Conservation (phyloP, 306 rosid species). For the Alnus glutinosa region DNA sequence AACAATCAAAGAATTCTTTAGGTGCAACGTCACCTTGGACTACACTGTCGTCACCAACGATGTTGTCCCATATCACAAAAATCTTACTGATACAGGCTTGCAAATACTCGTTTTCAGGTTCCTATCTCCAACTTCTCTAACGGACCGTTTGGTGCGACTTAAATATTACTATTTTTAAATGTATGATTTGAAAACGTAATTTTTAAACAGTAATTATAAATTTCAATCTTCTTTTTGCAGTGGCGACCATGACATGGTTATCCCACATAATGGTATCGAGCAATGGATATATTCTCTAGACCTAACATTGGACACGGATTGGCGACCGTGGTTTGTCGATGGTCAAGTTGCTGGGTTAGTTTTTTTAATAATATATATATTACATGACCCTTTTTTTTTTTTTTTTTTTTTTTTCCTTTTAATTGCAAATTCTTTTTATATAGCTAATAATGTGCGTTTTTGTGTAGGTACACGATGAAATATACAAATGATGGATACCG, state of each 20-base stretch:
- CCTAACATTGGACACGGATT: background rate
- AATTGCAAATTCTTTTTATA: background rate
- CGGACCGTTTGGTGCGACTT: too few relatives aligned
- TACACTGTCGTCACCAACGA: conserved; percentile 19
- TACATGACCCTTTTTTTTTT: background rate
- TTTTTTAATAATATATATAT: background rate
- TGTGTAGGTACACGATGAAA: conserved; percentile 24
- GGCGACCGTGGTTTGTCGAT: conserved; percentile 28
- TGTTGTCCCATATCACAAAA: conserved; percentile 15
- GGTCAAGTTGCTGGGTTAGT: conserved; percentile 36
- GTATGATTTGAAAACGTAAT: too few relatives aligned
- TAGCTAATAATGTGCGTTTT: background rate
- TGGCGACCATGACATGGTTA: conserved; percentile 29
- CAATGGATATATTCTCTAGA: conserved; percentile 20
- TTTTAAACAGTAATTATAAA: background rate
- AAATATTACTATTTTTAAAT: too few relatives aligned
- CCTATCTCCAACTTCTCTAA: background rate
- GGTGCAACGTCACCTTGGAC: conserved; percentile 23
- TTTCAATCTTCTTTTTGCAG: background rate
- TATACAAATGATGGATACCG: conserved; percentile 24
- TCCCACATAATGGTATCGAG: conserved; percentile 6
- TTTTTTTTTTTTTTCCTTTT: background rate
- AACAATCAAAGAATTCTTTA: conserved; percentile 17
- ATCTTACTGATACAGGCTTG: conserved; percentile 21
- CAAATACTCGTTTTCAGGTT: conserved; percentile 30